Evolutionary conservation across 257 asterid species (phyloP).

Genomic region (Galeopsis tetrahit): DNA sequence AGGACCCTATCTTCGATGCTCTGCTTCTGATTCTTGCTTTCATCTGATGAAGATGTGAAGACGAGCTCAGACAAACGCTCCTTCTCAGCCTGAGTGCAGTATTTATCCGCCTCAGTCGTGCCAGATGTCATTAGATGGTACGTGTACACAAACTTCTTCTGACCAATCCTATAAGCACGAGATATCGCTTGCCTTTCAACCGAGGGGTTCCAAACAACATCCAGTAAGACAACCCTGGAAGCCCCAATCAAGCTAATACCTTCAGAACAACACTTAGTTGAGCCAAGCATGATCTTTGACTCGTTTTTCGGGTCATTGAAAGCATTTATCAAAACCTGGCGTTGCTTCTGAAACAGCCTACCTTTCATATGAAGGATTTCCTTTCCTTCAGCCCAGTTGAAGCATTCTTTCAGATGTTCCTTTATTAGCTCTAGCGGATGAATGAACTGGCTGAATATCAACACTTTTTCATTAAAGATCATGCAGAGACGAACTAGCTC

Average conservation of each 20-base stretch:
- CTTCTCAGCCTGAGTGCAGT: constrained; percentile 54
- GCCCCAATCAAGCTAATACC: constrained; percentile 64
- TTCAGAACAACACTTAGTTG: constrained; percentile 55
- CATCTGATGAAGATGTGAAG: constrained; percentile 41
- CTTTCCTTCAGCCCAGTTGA: constrained; percentile 45
- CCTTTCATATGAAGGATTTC: constrained; percentile 47
- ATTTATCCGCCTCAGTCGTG: constrained; percentile 49
- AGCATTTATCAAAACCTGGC: constrained; percentile 38
- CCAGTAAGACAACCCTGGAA: constrained; percentile 52
- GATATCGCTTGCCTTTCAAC: constrained; percentile 55
- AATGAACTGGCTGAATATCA: constrained; percentile 59
- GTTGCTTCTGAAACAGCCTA: constrained; percentile 35
- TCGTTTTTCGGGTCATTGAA: constrained; percentile 42
- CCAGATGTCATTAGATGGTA: constrained; percentile 59
- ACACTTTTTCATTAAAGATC: constrained; percentile 47
- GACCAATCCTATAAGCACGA: constrained; percentile 59
- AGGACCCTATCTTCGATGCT: constrained; percentile 44
- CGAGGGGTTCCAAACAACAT: constrained; percentile 63
- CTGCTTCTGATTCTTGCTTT: constrained; percentile 26
- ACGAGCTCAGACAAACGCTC: constrained; percentile 56
- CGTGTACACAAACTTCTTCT: constrained; percentile 47
- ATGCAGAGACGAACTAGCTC: constrained; percentile 52
- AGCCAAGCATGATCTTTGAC: constrained; percentile 53
- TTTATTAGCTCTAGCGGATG: constrained; percentile 46
- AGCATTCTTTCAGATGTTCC: constrained; percentile 37